Evolutionary conservation across 208 protist genomes (phyloP), one percentile per base, ranked within the genome.

Genomic region (Leishmania tropica): DNA sequence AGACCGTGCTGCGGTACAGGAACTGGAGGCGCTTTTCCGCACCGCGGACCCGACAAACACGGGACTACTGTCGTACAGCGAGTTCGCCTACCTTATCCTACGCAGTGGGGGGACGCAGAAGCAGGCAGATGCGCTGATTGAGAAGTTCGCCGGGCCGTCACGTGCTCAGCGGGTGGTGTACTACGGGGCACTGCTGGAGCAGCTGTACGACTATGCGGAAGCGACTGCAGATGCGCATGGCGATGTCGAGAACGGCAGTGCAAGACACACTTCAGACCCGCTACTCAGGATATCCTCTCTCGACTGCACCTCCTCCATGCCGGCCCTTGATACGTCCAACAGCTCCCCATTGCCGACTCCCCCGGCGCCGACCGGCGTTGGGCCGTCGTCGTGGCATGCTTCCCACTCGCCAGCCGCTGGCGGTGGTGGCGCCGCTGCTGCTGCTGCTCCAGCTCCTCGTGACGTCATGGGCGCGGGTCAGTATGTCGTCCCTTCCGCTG

Each of bases 101-200:
- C 81, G 80, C 53, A 86, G 81, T 56, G 86, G 86, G 19, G 80
- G 86, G 21, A 76, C 82, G 19, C 78, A 84, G 68, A 65, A 76
- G 73, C 86, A 89, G 80, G 86, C 80, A 45, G 83, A 89, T 37
- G 81, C 81, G 53, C 58, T 89, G 68, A 79, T 89, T 35, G 75
- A 88, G 31, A 74, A 83, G 74, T 88, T 88, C 56, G 37, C 80
- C 8, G 70, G 51, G 17, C 71, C 76, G 8, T 77, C 74, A 8
- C 76, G 79, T 54, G 54, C 79, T 17, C 75, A 78, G 48, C 79
- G 79, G 11, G 67, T 82, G 51, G 83, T 85, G 19, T 79, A 70
- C 78, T 85, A 85, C 37, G 83, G 40, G 8, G 83, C 83, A 31
- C 67, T 85, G 53, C 78, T 85, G 40, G 78, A 82, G 21, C 83